Evolutionary conservation across 257 asterid genomes (phyloP).

Genomic region (Gentiana dahurica): DNA sequence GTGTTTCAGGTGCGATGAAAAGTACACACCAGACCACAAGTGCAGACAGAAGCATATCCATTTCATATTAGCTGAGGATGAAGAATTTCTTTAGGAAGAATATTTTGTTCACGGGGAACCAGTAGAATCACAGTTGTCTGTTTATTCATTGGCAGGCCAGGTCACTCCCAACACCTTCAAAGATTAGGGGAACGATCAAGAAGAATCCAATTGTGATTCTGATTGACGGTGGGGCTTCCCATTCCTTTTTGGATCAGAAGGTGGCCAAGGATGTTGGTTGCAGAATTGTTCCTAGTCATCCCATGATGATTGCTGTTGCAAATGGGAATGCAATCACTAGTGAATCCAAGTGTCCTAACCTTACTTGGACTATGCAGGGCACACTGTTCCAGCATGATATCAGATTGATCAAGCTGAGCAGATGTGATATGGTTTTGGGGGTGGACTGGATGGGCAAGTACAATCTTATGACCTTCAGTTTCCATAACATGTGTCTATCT

Average conservation of each 20-base stretch:
- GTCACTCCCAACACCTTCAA: not conserved
- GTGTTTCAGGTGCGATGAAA: no score
- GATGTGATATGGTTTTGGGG: slow-evolving; percentile 3
- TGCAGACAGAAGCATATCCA: no score
- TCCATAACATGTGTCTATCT: not conserved
- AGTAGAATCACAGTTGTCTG: no score
- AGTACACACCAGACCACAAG: no score
- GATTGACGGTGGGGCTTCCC: not conserved
- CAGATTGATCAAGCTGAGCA: not conserved
- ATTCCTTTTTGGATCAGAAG: not conserved
- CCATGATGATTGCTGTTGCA: not conserved
- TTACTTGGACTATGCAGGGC: not conserved
- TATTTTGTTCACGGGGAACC: no score
- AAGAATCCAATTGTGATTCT: not conserved
- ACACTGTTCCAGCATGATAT: not conserved
- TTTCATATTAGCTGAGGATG: no score
- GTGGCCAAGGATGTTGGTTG: not conserved
- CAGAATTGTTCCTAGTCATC: not conserved
- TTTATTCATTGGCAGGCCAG: not conserved
- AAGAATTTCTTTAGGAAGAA: no score
- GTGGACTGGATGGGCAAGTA: slow-evolving; percentile 4
- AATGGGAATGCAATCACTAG: not conserved
- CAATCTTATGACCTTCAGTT: not conserved
- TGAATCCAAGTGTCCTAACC: not conserved
- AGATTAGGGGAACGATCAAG: not conserved